phyloP scores from a whole-genome alignment of 225 moss, liverwort and hornwort species.

The Anthoceros angustus region DNA sequence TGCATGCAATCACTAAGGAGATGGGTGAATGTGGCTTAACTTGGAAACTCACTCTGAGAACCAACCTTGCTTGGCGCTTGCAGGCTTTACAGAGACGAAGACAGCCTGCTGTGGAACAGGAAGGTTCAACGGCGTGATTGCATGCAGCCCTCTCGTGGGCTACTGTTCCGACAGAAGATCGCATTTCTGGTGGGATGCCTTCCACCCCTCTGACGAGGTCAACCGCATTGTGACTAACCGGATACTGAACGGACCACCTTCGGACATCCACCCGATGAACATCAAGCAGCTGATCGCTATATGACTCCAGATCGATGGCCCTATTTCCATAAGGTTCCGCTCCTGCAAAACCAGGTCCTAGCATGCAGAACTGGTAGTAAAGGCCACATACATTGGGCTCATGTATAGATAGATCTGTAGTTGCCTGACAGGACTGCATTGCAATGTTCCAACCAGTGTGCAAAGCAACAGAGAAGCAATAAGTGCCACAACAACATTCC shows the following conservation, averaged over 20 bases:
- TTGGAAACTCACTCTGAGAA: no score
- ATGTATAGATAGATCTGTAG: no score
- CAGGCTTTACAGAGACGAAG: constrained; percentile 5
- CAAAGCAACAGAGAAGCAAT: no score
- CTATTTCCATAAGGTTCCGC: neutral
- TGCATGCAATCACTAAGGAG: neutral
- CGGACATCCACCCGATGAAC: constrained; percentile 1
- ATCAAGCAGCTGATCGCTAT: neutral
- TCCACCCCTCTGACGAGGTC: neutral
- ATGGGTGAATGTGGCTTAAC: no score
- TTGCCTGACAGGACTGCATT: no score
- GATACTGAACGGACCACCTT: neutral
- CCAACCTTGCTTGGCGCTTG: neutral
- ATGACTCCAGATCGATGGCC: neutral
- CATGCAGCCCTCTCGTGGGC: neutral
- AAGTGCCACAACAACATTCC: no score
- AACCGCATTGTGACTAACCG: constrained; percentile 4
- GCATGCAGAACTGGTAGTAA: no score
- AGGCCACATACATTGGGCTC: no score
- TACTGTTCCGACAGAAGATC: neutral
- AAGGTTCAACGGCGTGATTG: neutral
- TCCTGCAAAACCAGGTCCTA: no score
- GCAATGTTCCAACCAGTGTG: no score
- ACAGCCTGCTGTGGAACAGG: constrained; percentile 4
- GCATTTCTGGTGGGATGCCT: constrained; percentile 3